These are phyloP conservation scores for Daedaleopsis sinensis DNA, from an alignment of 768 basidiomycete genomes.

Conservation along the genomic window DNA sequence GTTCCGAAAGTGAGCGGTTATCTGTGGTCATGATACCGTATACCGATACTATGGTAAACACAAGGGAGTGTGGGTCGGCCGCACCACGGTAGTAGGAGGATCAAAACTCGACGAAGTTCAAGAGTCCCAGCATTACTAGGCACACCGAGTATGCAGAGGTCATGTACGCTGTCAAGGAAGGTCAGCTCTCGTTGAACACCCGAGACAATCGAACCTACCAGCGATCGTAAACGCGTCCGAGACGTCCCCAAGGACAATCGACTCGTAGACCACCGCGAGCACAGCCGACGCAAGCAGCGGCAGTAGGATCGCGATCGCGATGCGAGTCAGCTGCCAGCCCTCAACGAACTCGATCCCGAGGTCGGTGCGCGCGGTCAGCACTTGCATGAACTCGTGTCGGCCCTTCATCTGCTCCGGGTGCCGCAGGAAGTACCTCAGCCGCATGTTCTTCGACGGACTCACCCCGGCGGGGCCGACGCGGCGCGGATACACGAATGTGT, in stretches of 20 bases:
- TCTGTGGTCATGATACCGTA: no score
- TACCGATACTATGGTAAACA: no score
- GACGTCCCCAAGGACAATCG: constrained; percentile 10
- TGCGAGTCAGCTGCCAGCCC: constrained; percentile 19
- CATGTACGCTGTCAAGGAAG: constrained; percentile 18
- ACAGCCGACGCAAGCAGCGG: constrained; percentile 19
- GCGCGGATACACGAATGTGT: constrained; percentile 23
- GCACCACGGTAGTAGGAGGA: no score
- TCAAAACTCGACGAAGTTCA: constrained; percentile 23
- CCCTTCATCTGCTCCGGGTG: constrained; percentile 21
- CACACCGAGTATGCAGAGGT: constrained; percentile 27
- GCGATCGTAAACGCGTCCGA: constrained; percentile 24
- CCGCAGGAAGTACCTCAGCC: constrained; percentile 23
- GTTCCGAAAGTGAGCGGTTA: no score
- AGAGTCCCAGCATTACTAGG: constrained; percentile 21
- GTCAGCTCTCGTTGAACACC: neutral
- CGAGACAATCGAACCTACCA: constrained; percentile 8
- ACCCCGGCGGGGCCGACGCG: constrained; percentile 20
- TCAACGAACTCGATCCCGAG: constrained; percentile 24
- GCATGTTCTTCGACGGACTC: constrained; percentile 24
- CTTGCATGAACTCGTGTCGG: constrained; percentile 25
- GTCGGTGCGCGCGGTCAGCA: constrained; percentile 19
- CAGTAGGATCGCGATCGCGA: constrained; percentile 20
- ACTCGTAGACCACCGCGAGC: constrained; percentile 16
- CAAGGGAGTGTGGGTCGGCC: no score